Base-by-base conservation (phyloP, 768 basidiomycete genomes). In the Heimioporus sp. region DNA sequence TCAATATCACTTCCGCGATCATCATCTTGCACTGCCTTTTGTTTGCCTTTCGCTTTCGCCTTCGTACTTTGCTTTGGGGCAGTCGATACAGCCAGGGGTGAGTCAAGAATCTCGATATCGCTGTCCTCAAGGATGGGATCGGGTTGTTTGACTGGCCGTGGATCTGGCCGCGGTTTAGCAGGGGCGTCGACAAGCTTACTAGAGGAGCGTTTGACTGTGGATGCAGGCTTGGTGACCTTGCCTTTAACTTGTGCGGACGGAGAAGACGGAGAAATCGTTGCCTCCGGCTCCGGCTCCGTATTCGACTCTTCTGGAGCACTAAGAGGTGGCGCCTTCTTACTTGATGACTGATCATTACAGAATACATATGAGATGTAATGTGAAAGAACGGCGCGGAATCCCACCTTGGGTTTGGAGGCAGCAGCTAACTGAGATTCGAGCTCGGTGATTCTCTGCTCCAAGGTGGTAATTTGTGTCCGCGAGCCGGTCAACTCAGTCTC, bases 341-440 rank as follows among this genome's bases (percentile, higher is more conserved):
- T 54, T 19, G 39, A 37, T 16, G 51, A 28, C 64, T 68, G 13
- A 36, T 32, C 13, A 20, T 42, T 43, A 13, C 49, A 28, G 17
- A 17, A 17, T 36, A 28, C 21, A 30, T n/a, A 24, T 46, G 11
- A 45, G 31, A 55, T 56, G 24, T 34, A 66, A 61, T 16, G 68
- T 58, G 17, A 5, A 54, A 63, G 6, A 28, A 42, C 11, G 12
- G 51, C 15, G 32, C 11, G 19, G 21, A 41, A 43, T 30, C 46
- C 2, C 41, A 58, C 46, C 62, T 68, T 42, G 63, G 67, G 46
- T 65, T 69, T 52, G 63, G 65, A 19, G 66, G 67, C 72, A 11
- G 66, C 60, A 39, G 77, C 73, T 2, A 82, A 63, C 31, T 77
- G 75, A 4, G 61, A 59, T 55, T 79, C 71, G 15, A 85, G 71